Conservation (phyloP, 805 yeast genomes). For the Candida methanosorbosa region DNA sequence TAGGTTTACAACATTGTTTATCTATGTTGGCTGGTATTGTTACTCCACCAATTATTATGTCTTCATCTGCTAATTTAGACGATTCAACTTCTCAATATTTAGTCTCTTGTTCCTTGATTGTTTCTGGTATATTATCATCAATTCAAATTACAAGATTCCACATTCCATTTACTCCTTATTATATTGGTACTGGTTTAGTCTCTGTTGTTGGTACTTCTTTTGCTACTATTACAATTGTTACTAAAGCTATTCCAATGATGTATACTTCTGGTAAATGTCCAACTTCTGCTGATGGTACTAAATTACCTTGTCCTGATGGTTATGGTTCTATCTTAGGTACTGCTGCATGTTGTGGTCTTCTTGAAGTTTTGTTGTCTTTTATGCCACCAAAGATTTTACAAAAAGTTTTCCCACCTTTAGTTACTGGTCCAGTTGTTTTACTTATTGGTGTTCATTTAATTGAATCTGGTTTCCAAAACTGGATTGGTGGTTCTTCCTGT, state of each 20-base stretch:
- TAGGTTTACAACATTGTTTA: slow-evolving; percentile 82
- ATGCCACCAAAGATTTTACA: slow-evolving; percentile 66
- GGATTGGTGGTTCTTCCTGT: slow-evolving; percentile 82
- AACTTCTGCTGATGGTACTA: slow-evolving; percentile 49
- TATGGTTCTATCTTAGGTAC: slow-evolving; percentile 85
- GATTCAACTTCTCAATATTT: slow-evolving; percentile 45
- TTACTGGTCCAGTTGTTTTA: slow-evolving; percentile 89
- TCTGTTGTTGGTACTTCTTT: slow-evolving; percentile 91
- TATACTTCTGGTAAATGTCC: slow-evolving; percentile 66
- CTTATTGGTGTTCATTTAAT: slow-evolving; percentile 71
- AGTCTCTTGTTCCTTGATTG: slow-evolving; percentile 66
- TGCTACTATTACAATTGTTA: slow-evolving; percentile 76
- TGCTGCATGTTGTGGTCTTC: slow-evolving; percentile 65
- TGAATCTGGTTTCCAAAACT: slow-evolving; percentile 67
- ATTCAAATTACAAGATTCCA: slow-evolving; percentile 79
- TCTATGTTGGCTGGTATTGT: slow-evolving; percentile 91
- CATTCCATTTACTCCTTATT: slow-evolving; percentile 64
- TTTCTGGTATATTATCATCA: slow-evolving; percentile 59
- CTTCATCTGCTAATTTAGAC: slow-evolving; percentile 52
- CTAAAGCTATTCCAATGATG: slow-evolving; percentile 73
- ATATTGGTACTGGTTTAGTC: slow-evolving; percentile 78
- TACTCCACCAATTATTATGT: slow-evolving; percentile 72
- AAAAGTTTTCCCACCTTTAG: slow-evolving; percentile 77
- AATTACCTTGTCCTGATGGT: slow-evolving; percentile 79
- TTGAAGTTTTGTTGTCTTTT: slow-evolving; percentile 69